Evolutionary conservation across 208 protist species (phyloP).

Genomic region (Acanthamoeba triangularis): DNA sequence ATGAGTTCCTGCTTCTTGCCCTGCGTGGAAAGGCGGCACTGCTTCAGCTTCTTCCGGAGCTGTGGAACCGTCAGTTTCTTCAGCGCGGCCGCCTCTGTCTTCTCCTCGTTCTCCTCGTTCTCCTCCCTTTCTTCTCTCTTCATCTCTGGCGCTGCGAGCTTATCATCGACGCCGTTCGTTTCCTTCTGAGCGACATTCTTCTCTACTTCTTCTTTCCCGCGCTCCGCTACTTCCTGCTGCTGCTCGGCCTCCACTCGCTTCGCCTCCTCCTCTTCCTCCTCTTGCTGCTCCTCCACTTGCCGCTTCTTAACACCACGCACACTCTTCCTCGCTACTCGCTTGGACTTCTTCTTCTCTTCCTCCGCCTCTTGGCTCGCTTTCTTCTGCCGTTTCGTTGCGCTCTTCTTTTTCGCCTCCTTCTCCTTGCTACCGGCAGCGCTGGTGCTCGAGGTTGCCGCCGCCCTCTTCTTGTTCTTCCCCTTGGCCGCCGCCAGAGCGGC

Average conservation of each 20-base stretch:
- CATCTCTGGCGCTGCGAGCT: no score
- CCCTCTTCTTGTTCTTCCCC: neutral
- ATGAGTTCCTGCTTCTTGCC: conserved; percentile 30
- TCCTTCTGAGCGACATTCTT: no score
- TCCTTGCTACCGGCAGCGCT: no score
- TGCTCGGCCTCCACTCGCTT: neutral
- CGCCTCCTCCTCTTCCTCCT: neutral
- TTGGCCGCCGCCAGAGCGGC: neutral
- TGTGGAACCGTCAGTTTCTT: neutral
- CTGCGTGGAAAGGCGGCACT: neutral
- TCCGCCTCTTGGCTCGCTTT: neutral
- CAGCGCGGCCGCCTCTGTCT: neutral
- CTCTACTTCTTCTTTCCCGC: neutral
- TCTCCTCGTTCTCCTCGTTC: no score
- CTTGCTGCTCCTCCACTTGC: neutral
- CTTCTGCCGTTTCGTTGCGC: neutral
- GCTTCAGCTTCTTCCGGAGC: neutral
- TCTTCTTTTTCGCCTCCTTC: neutral
- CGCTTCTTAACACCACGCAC: neutral
- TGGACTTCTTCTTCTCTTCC: neutral
- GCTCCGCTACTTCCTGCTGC: neutral
- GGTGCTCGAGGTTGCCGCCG: no score
- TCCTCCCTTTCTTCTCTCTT: no score
- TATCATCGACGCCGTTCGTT: no score
- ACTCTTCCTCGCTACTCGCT: neutral